Base-by-base conservation (phyloP, 257 asterid genomes). In the Salvia miltiorrhiza region DNA sequence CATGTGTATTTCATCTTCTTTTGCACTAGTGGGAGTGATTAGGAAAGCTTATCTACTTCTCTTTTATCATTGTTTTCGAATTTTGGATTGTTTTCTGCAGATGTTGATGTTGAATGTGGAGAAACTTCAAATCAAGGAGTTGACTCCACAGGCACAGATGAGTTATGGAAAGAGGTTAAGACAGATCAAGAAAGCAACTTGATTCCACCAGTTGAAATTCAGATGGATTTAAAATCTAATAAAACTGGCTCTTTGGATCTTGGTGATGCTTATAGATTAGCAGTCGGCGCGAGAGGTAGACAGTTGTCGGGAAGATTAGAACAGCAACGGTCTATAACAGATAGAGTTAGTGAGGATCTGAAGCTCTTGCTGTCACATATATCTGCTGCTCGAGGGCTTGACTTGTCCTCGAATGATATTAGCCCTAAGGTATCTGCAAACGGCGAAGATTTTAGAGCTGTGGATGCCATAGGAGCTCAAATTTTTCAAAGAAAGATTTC, bases 241-340 rank as follows among this genome's bases (percentile, higher is more conserved):
- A 71, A 71, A 69, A 47, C 60, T 16, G 82, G 76, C 47, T 59
- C 87, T 24, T 75, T 92, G 63, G 95, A 92, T 45, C 90, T 92
- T 45, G 89, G 87, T 10, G 98, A 89, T 74, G 96, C 96, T 61
- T 92, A 92, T 76, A 92, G 70, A 72, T 71, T 87, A 72, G 98
- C 96, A 47, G 53, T 90, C 54, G 84, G 91, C 47, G 75, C 75
- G 63, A 82, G 85, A 75, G 87, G 88, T 32, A 79, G 93, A 52
- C 98, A 88, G 67, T 63, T 90, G 61, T 86, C 97, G 0, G 96
- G 95, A 19, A 90, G 84, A 81, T 79, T 86, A 65, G 93, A 93
- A 69, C 91, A 86, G 72, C 93, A 90, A 76, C 83, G 32, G 78
- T 93, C 97, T 43, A 83, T 90, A 57, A 81, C 84, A 16, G 96